Conservation (phyloP, 129 eudicot genomes). For the Chrysanthemum makinoi region DNA sequence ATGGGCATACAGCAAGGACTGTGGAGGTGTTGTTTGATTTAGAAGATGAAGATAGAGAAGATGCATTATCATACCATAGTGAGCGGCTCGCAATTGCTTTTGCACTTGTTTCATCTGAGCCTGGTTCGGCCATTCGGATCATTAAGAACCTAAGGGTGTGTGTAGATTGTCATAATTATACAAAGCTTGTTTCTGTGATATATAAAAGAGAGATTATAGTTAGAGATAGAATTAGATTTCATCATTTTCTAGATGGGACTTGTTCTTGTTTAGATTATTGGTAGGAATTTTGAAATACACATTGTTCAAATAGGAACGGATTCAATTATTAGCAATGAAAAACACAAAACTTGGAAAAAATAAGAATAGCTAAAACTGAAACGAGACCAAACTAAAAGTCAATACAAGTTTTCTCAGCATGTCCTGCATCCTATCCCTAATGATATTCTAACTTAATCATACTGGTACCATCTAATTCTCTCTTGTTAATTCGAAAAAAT, state of each 20-base stretch:
- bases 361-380: no score
- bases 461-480: no score
- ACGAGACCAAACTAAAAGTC: no score
- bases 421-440: no score
- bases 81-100: conserved; percentile 33
- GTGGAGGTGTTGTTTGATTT: conserved; percentile 32
- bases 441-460: no score
- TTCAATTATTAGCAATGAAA: no score
- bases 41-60: conserved; percentile 42
- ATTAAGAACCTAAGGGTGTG: conserved; percentile 39
- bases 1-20: conserved; percentile 23
- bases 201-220: conserved; percentile 52
- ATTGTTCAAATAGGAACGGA: neutral
- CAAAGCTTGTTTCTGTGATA: conserved; percentile 37
- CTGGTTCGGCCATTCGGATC: conserved; percentile 27
- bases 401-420: no score
- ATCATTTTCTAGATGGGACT: conserved; percentile 45
- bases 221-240: conserved; percentile 51
- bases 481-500: no score
- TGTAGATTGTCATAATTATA: conserved; percentile 33
- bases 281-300: conserved; percentile 25
- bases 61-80: conserved; percentile 33
- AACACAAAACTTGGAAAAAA: no score
- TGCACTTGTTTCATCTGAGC: conserved; percentile 18
- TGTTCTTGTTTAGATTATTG: conserved; percentile 65